Evolutionary conservation across 495 filamentous ascomycete species (phyloP), one percentile per base, ranked within the genome.

Genomic region (Neurospora sp.): DNA sequence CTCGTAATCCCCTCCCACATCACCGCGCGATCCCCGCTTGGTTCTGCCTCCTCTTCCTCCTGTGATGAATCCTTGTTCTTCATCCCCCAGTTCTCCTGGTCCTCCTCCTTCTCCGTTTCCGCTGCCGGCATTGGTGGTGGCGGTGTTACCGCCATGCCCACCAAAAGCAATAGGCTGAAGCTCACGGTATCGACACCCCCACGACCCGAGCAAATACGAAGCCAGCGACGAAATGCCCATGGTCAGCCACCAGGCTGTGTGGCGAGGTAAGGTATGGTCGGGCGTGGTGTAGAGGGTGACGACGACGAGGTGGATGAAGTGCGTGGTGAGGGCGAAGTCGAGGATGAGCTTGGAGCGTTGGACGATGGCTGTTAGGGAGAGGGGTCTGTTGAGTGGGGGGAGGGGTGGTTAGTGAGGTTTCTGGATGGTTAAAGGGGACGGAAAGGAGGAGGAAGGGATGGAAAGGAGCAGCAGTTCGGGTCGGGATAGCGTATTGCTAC

Each of bases 261-360:
- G 90, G 7, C 84, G 81, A 6, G 96, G 96, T 5, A 98, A 76
- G 2, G 88, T 85, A 69, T 87, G 87, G 20, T 75, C 1, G 27
- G 54, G 54, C 23, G 54, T 66, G 27, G 94, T 90, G 78, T 97
- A 97, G 3, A 96, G 77, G 10, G 86, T 89, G 3, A 91, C 91
- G 75, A 92, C 81, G 72, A 97, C 73, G n/a, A 97, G 87, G 76
- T 98, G 93, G 39, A 98, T 84, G 82, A 92, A 89, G 83, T 97
- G 94, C 35, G 96, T 87, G 1, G 96, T 97, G 31, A 98, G 86
- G 8, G 93, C 90, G 81, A 99, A 99, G 80, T 99, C 96, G 74
- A 92, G 92, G 40, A 98, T 90, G 42, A 97, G 89, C 79, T 98
- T 98, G 37, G 91, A 94, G 71, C 94, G 92, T 39, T 91, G 90